Base-by-base conservation (phyloP, 768 basidiomycete genomes). In the Brasilioporus rufonigricans region DNA sequence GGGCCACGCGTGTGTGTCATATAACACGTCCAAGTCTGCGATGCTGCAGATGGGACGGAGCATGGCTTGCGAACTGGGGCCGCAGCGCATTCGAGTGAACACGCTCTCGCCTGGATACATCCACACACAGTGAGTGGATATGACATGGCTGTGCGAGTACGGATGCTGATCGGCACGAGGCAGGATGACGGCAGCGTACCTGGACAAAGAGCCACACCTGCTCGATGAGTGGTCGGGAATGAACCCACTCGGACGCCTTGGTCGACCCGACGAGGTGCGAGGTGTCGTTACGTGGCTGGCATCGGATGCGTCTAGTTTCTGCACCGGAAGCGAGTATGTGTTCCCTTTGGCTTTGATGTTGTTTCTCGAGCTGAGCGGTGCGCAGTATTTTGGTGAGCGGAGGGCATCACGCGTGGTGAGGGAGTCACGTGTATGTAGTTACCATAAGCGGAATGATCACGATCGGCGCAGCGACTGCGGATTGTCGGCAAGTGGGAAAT, bases 301-400 rank as follows among this genome's bases (percentile, higher is more conserved):
- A 26, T 83, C 82, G 58, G 87, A 89, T 54, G 87, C 89, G 44
- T 87, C 85, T 5, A 86, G 80, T 29, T 91, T 85, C 66, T 89
- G 86, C 63, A 91, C 89, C 0, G 87, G 88, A 1, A 89, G 87
- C 85, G 88, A 90, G 87, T 90, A 62, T 50, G 87, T 83, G 3
- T 10, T 11, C 1, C 2, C 2, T 12, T 0, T 8, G 10, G 2
- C 21, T n/a, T 27, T 9, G n/a, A 2, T 31, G 29, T 31, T 29
- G 3, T 31, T 24, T 14, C 7, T 43, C 6, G 5, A 2, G 9
- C 44, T 45, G 40, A 45, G 23, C 8, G 5, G 14, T 0, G 16
- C 1, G 21, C 41, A 70, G 69, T 18, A 71, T 71, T 45, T 19
- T 71, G 23, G 69, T 71, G 48, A 69, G 63, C 12, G 70, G 71